Evolutionary conservation across 2,329 filamentous ascomycete species (phyloP).

Genomic region (Aureobasidium subglaciale): DNA sequence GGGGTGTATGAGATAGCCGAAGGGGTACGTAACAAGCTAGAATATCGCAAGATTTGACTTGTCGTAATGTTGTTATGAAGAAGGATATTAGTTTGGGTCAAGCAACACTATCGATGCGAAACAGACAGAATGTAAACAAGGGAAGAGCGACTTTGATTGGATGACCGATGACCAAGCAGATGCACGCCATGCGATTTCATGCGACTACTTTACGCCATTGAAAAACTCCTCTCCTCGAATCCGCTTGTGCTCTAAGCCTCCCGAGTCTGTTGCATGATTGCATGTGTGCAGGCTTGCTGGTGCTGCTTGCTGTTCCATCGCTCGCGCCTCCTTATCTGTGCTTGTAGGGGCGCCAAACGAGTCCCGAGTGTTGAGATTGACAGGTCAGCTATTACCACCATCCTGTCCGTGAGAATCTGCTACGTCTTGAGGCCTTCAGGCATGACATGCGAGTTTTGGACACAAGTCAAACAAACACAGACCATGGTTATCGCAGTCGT

Average conservation of each 20-base stretch:
- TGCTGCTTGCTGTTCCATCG: constrained; percentile 9
- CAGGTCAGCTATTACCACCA: background rate
- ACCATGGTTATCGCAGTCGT: background rate
- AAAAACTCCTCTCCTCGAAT: background rate
- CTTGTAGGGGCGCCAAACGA: background rate
- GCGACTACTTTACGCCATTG: background rate
- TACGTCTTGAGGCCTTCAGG: background rate
- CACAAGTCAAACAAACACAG: background rate
- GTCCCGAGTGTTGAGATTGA: background rate
- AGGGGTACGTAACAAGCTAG: background rate
- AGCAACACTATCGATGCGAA: background rate
- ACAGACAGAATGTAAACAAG: constrained; percentile 10
- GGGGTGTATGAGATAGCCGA: background rate
- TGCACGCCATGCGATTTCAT: background rate
- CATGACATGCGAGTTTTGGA: background rate
- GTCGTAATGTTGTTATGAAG: background rate
- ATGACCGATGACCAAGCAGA: background rate
- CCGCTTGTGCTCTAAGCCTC: constrained; percentile 8
- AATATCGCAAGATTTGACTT: background rate
- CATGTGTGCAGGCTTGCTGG: constrained; percentile 1
- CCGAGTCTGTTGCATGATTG: constrained; percentile 1
- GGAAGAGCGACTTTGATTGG: background rate
- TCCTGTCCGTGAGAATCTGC: background rate
- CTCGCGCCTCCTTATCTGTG: background rate
- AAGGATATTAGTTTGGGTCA: background rate